Conservation (phyloP, 768 basidiomycete species). For the Sporobolomyces phaffii region DNA sequence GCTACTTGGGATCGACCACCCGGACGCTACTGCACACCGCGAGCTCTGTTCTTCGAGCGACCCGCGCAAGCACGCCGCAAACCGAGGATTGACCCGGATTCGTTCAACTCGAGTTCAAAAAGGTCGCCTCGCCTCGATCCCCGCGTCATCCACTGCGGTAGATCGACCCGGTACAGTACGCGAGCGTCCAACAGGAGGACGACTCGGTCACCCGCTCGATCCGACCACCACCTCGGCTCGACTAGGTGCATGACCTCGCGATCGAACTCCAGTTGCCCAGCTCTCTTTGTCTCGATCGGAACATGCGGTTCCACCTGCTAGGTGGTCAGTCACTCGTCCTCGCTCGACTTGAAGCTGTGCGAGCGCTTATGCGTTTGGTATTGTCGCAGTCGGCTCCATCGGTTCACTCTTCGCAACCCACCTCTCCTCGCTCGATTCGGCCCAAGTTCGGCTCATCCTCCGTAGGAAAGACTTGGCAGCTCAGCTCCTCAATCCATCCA, state of each 20-base stretch:
- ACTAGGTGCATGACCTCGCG: constrained; percentile 5
- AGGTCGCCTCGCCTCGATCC: neutral
- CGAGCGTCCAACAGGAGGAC: neutral
- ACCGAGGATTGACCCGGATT: too few relatives aligned
- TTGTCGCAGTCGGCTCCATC: constrained; percentile 70
- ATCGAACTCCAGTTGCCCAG: neutral
- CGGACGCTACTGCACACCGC: too few relatives aligned
- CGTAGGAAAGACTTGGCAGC: constrained; percentile 51
- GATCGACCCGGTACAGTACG: neutral
- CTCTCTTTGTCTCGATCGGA: constrained; percentile 7
- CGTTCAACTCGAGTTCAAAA: too few relatives aligned
- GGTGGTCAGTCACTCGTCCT: constrained; percentile 11
- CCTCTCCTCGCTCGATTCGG: constrained; percentile 57
- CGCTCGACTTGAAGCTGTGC: neutral
- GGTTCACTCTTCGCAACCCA: constrained; percentile 76
- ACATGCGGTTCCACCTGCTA: constrained; percentile 35
- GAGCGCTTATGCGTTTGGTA: constrained; percentile 1
- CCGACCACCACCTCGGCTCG: neutral
- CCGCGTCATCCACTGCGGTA: neutral
- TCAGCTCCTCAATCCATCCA: constrained; percentile 12
- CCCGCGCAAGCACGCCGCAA: too few relatives aligned
- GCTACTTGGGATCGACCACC: too few relatives aligned
- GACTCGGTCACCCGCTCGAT: neutral
- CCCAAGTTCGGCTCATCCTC: constrained; percentile 63
- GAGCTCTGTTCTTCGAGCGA: too few relatives aligned